Conservation (phyloP, 768 basidiomycete species). For the Tephrocybe sp. region DNA sequence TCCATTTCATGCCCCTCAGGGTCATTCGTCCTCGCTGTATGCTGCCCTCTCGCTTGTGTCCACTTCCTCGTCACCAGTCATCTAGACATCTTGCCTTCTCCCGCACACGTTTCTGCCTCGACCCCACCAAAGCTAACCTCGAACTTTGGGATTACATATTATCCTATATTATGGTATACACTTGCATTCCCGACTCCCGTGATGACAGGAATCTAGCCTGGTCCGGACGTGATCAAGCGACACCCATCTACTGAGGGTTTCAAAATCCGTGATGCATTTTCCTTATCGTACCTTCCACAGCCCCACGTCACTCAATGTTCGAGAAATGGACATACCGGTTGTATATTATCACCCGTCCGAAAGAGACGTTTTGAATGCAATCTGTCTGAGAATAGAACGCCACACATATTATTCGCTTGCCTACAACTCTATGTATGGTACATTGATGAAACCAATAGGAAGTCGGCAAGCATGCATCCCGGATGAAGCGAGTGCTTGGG, state of each 20-base stretch:
- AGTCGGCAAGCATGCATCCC: too few relatives aligned
- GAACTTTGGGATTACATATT: not conserved
- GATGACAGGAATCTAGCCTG: slow-evolving; percentile 11
- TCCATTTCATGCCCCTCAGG: slow-evolving; percentile 1
- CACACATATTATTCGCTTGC: too few relatives aligned
- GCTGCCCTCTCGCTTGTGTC: not conserved
- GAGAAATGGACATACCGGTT: too few relatives aligned
- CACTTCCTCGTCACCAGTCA: not conserved
- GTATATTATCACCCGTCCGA: too few relatives aligned
- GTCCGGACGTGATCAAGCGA: not conserved
- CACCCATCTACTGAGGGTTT: slow-evolving; percentile 3
- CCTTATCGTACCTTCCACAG: not conserved
- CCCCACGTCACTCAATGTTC: not conserved
- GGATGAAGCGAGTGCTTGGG: too few relatives aligned
- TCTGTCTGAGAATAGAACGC: too few relatives aligned
- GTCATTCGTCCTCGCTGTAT: not conserved
- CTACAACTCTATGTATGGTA: too few relatives aligned
- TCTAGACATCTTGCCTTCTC: not conserved
- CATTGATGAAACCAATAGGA: too few relatives aligned
- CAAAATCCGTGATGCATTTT: not conserved
- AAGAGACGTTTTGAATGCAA: too few relatives aligned
- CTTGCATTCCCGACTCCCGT: not conserved
- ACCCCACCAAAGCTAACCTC: too few relatives aligned
- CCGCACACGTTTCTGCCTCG: not conserved
- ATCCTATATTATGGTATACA: not conserved